Conservation (phyloP, 1,139 yeast genomes). For the Yamadazyma epiphylla region DNA sequence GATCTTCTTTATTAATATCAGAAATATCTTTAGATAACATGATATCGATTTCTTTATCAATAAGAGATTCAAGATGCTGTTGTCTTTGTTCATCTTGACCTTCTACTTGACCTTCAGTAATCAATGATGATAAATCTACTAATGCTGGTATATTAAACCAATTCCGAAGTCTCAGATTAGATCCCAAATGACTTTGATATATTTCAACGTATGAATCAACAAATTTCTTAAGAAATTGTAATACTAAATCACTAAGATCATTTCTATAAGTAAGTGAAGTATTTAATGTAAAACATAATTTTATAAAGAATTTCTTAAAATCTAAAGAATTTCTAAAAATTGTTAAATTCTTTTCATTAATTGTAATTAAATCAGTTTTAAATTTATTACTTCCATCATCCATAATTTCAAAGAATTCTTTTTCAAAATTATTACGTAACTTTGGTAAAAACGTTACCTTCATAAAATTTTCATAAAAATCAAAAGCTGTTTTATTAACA, state of each 20-base stretch:
- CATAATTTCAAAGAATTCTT: conserved; percentile 26
- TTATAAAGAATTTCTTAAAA: conserved; percentile 50
- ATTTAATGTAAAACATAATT: conserved; percentile 53
- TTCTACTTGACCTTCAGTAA: conserved; percentile 15
- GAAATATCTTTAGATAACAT: conserved; percentile 28
- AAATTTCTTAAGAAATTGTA: conserved; percentile 32
- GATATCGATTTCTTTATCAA: conserved; percentile 33
- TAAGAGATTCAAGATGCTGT: conserved; percentile 10
- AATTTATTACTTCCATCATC: conserved; percentile 1
- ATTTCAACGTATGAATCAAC: conserved; percentile 25
- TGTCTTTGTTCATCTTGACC: conserved; percentile 5
- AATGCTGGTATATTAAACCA: conserved; percentile 44
- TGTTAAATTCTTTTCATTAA: conserved; percentile 1
- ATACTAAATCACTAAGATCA: conserved; percentile 46
- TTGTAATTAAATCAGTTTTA: conserved; percentile 4
- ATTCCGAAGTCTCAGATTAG: conserved; percentile 16
- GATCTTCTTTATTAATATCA: conserved; percentile 37
- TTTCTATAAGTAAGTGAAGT: conserved; percentile 57
- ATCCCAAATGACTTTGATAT: conserved; percentile 27
- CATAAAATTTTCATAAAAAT: conserved; percentile 66
- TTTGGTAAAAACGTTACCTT: conserved; percentile 59
- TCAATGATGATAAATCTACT: conserved; percentile 27
- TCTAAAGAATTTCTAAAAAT: conserved; percentile 50
- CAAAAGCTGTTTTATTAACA: conserved; percentile 25
- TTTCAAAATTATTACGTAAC: conserved; percentile 52